Percentiles rank a stretch among this genome's conserved stretches.
These are phyloP conservation scores for Saccharomyces jurei DNA, from an alignment of 805 yeast genomes.

Conservation along the genomic window DNA sequence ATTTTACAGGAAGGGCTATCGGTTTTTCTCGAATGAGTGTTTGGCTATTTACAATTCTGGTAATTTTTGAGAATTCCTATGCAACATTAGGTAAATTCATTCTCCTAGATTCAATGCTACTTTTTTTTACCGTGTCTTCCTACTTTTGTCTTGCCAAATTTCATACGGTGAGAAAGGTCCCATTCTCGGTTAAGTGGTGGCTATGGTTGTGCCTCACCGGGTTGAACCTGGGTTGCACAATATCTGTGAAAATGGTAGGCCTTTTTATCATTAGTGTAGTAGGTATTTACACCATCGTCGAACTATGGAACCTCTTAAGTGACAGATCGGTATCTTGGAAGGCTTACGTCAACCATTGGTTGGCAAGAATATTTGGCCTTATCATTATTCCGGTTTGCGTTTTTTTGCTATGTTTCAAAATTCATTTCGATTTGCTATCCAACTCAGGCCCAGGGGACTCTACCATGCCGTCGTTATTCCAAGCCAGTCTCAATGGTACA, in stretches of 20 bases:
- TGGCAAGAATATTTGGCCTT: constrained; percentile 52
- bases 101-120: constrained; percentile 64
- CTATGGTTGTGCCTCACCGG: constrained; percentile 85
- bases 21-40: constrained; percentile 44
- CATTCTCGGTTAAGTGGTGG: constrained; percentile 86
- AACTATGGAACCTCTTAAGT: constrained; percentile 78
- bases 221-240: constrained; percentile 76
- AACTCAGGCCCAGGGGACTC: constrained; percentile 81
- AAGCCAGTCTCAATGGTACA: constrained; percentile 66
- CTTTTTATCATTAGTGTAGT: constrained; percentile 78
- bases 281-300: constrained; percentile 82
- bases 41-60: constrained; percentile 55
- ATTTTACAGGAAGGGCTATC: constrained; percentile 56
- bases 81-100: constrained; percentile 69
- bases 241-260: constrained; percentile 96
- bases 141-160: constrained; percentile 50
- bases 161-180: constrained; percentile 38
- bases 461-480: constrained; percentile 73
- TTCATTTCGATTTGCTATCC: constrained; percentile 67
- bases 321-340: constrained; percentile 45
- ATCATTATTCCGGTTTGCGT: constrained; percentile 57
- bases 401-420: constrained; percentile 59
- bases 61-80: constrained; percentile 59
- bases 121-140: constrained; percentile 69
- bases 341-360: constrained; percentile 54